Evolutionary conservation across 768 basidiomycete species (phyloP), one percentile per base, ranked within the genome.

Genomic region (Dacryopinax primogenitus): DNA sequence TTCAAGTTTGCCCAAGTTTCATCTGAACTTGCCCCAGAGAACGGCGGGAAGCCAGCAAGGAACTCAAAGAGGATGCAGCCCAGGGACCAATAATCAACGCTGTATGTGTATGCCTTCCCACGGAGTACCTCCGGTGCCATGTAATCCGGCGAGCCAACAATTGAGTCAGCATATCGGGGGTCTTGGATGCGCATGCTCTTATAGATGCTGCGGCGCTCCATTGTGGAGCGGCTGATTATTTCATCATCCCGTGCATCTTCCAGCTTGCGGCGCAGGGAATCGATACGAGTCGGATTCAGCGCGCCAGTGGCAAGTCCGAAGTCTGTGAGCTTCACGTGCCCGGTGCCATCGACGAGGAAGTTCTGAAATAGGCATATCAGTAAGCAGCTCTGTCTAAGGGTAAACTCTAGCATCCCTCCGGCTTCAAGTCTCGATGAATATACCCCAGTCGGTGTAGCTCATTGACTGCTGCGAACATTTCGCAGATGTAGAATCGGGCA

Each of bases 1-100:
- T 97, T 97, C 67, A 99, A 77, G 76, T 98, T 98, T 16, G 92
- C 92, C 96, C 96, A 99, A 0, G 96, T 99, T 76, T 99, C 96
- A 69, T 99, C 93, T 0, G 93, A 89, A 0, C 88, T 92, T 39
- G 87, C 84, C 18, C 96, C 96, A 58, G 91, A 96, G 78, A 99
- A 99, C 1, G 96, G 96, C 13, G 96, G 96, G 77, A 96, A 99
- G 30, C 96, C 95, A 0, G 92, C 89, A 16, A 95, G 79, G 74
- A 95, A 94, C 77, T 99, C 96, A 77, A 97, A 99, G 28, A 99
- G 78, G 70, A 99, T 98, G 75, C 96, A 98, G 4, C 96, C 96
- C 7, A 99, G 82, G 0, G 92, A 95, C 96, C 96, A 98, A 70
- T 89, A 98, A 76, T 99, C 96, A 61, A 98, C 96, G 0, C 91